These are phyloP conservation scores for Calocybe indica DNA, from an alignment of 768 basidiomycete genomes.

Conservation along the genomic window DNA sequence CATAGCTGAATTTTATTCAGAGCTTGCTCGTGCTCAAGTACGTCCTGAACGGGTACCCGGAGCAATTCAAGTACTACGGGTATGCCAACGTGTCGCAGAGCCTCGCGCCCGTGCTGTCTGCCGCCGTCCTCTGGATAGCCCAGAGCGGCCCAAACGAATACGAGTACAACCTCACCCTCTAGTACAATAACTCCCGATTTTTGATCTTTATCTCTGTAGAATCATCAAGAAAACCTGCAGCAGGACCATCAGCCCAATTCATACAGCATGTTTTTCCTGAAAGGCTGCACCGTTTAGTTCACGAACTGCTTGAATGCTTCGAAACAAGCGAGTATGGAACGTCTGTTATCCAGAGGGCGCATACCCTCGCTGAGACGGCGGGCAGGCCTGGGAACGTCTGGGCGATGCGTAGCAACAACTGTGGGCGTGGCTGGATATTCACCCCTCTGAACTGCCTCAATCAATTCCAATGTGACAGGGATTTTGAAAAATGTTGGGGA, in stretches of 20 bases:
- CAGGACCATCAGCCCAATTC: too few relatives aligned
- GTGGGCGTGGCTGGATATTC: slow-evolving; percentile 8
- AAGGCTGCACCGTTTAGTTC: too few relatives aligned
- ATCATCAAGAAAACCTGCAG: too few relatives aligned
- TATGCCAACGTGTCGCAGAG: slow-evolving; percentile 96
- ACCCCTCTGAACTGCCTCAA: slow-evolving; percentile 6
- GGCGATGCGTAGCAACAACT: slow-evolving; percentile 1
- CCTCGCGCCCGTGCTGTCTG: slow-evolving; percentile 76
- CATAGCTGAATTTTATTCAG: slow-evolving; percentile 31
- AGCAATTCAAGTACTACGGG: slow-evolving; percentile 85
- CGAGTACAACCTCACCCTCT: slow-evolving; percentile 86
- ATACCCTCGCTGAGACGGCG: slow-evolving; percentile 20
- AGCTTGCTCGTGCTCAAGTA: slow-evolving; percentile 90
- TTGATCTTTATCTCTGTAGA: too few relatives aligned
- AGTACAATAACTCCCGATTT: slow-evolving; percentile 3
- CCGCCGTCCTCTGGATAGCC: slow-evolving; percentile 87
- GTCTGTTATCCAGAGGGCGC: slow-evolving; percentile 23
- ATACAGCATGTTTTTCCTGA: too few relatives aligned
- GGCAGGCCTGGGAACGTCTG: slow-evolving; percentile 12
- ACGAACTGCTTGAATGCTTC: slow-evolving; percentile 24
- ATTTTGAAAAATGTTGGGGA: slow-evolving; percentile 19
- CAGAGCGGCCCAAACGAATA: slow-evolving; percentile 85
- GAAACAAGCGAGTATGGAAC: slow-evolving; percentile 18
- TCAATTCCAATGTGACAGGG: slow-evolving; percentile 14
- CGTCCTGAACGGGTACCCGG: slow-evolving; percentile 61